These are phyloP conservation scores for Kurtzmaniella cleridarum DNA, from an alignment of 805 yeast genomes.

Conservation along the genomic window DNA sequence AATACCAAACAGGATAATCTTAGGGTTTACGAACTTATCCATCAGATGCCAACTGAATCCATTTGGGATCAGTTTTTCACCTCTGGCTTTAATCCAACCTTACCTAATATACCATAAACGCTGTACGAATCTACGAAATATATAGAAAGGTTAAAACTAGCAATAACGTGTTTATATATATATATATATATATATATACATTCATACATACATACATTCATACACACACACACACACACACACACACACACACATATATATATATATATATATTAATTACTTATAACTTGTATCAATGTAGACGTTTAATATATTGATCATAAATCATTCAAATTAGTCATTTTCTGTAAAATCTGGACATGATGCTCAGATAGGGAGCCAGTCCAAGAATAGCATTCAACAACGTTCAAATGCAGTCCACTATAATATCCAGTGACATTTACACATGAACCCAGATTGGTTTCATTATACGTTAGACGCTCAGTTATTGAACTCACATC, in stretches of 20 bases:
- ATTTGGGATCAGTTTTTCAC: conserved; percentile 67
- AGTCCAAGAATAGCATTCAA: conserved; percentile 17
- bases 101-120: background rate
- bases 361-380: conserved; percentile 8
- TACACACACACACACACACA: too few species aligned
- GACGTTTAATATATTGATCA: background rate
- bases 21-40: conserved; percentile 53
- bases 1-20: background rate
- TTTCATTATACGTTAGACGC: conserved; percentile 4
- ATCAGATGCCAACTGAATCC: conserved; percentile 57
- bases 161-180: too few species aligned
- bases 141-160: too few species aligned
- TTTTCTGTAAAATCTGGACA: conserved; percentile 10
- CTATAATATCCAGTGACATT: conserved; percentile 26
- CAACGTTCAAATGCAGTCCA: conserved; percentile 18
- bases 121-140: too few species aligned
- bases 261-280: too few species aligned
- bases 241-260: too few species aligned
- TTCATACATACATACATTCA: too few species aligned
- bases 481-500: background rate
- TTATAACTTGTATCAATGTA: too few species aligned
- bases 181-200: too few species aligned
- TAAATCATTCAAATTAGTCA: conserved; percentile 10
- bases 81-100: conserved; percentile 1
- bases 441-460: conserved; percentile 12